These are phyloP conservation scores for Chalaropsis ovoidea DNA, from an alignment of 2,329 filamentous ascomycete species.

Conservation along the genomic window DNA sequence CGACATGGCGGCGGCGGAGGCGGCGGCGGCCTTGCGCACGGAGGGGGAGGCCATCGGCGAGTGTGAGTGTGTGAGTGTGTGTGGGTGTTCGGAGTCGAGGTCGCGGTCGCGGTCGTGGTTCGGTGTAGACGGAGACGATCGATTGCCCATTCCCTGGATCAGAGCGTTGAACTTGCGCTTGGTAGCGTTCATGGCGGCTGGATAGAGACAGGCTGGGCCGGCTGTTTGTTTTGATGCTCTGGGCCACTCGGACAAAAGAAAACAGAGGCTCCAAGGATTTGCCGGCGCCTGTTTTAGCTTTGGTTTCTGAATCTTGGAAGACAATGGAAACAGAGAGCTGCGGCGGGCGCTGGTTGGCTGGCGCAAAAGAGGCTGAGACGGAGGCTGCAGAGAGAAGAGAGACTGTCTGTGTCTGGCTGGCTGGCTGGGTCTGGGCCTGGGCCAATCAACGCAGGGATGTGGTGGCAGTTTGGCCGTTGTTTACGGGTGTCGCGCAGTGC, in stretches of 20 bases:
- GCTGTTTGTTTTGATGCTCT: neutral
- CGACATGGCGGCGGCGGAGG: neutral
- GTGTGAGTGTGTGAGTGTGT: conserved; percentile 15
- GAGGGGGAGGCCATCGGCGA: conserved; percentile 17
- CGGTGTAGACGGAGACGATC: conserved; percentile 23
- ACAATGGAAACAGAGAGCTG: neutral
- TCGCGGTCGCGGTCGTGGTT: conserved; percentile 25
- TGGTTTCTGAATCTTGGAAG: conserved; percentile 16
- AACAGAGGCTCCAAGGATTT: conserved; percentile 20
- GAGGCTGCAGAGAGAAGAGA: too few relatives aligned
- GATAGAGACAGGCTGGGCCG: neutral
- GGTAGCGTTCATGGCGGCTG: conserved; percentile 55
- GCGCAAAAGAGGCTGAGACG: neutral
- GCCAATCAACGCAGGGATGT: too few relatives aligned
- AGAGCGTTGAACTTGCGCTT: conserved; percentile 75
- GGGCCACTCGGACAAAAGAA: neutral
- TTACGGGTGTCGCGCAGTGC: too few relatives aligned
- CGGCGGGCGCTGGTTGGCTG: neutral
- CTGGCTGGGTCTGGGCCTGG: too few relatives aligned
- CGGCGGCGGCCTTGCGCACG: conserved; percentile 23
- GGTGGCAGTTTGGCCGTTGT: too few relatives aligned
- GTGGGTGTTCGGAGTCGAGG: conserved; percentile 30
- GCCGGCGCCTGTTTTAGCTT: conserved; percentile 21
- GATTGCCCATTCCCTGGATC: conserved; percentile 52
- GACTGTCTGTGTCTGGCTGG: too few relatives aligned